These are phyloP conservation scores for Ochetophila trinervis DNA, from an alignment of 306 rosid species.

Conservation along the genomic window DNA sequence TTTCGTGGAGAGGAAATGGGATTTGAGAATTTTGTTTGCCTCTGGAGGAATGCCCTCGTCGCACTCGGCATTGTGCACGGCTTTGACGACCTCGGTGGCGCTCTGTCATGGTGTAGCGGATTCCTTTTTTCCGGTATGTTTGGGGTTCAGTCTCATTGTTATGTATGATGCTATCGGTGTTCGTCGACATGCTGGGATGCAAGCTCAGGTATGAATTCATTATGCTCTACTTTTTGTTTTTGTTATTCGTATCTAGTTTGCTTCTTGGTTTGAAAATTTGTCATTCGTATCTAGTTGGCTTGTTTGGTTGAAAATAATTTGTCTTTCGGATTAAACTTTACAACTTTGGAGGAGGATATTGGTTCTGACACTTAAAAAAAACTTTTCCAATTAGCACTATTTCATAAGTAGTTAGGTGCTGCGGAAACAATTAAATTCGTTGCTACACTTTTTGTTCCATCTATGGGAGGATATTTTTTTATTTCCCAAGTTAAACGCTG, in stretches of 20 bases:
- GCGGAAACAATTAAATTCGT: no score
- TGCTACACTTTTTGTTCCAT: no score
- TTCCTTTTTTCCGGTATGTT: slow-evolving; percentile 76
- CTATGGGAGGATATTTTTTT: no score
- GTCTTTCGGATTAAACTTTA: no score
- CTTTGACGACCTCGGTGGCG: slow-evolving; percentile 82
- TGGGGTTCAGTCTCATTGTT: slow-evolving; percentile 81
- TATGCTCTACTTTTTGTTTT: not conserved
- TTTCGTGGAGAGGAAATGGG: slow-evolving; percentile 70
- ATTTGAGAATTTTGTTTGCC: slow-evolving; percentile 45
- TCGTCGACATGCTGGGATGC: slow-evolving; percentile 90
- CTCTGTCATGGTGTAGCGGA: slow-evolving; percentile 53
- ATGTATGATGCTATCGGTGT: slow-evolving; percentile 94
- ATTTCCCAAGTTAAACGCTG: no score
- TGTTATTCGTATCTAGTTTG: not conserved
- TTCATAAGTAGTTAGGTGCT: no score
- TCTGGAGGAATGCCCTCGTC: slow-evolving; percentile 98
- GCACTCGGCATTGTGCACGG: slow-evolving; percentile 79
- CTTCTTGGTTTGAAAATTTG: not conserved
- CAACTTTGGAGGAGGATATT: no score
- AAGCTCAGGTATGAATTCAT: slow-evolving; percentile 61
- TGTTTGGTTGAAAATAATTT: not conserved
- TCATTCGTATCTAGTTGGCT: not conserved
- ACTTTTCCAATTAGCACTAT: no score
- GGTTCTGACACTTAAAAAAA: no score